phyloP scores from a whole-genome alignment of 306 rosid genomes.

The Castanea sativa region DNA sequence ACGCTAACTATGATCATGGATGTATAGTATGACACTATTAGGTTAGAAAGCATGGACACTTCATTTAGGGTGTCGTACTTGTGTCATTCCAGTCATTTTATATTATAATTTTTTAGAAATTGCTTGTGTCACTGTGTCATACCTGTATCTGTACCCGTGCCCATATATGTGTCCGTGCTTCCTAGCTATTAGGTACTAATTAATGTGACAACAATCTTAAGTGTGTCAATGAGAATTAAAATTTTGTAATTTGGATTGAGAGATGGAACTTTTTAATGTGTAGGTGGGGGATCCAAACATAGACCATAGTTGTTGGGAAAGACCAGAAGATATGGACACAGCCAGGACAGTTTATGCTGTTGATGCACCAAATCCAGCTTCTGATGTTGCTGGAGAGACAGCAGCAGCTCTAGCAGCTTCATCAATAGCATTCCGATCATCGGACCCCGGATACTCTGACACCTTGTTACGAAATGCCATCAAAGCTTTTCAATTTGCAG shows the following conservation, averaged over 20 bases:
- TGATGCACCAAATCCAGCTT: slow-evolving; percentile 86
- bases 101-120: too few relatives aligned
- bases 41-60: too few relatives aligned
- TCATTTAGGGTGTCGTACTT: too few relatives aligned
- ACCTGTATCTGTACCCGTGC: rapidly evolving
- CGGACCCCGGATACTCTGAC: slow-evolving; percentile 63
- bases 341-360: slow-evolving; percentile 68
- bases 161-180: too few relatives aligned
- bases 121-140: too few relatives aligned
- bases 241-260: neutral
- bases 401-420: slow-evolving; percentile 88
- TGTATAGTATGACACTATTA: neutral
- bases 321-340: slow-evolving; percentile 97
- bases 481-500: slow-evolving; percentile 70
- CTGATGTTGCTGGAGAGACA: slow-evolving; percentile 82
- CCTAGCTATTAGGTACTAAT: too few relatives aligned
- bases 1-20: neutral
- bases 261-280: too few relatives aligned
- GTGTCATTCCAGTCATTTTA: too few relatives aligned
- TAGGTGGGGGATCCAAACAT: slow-evolving; percentile 86
- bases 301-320: slow-evolving; percentile 91
- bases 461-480: slow-evolving; percentile 70
- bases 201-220: neutral
- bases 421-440: slow-evolving; percentile 69
- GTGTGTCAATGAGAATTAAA: neutral